A percentile compares a stretch with the other conserved stretches of the same genome.
phyloP scores from a whole-genome alignment of 257 asterid genomes.

The Rhazya stricta region DNA sequence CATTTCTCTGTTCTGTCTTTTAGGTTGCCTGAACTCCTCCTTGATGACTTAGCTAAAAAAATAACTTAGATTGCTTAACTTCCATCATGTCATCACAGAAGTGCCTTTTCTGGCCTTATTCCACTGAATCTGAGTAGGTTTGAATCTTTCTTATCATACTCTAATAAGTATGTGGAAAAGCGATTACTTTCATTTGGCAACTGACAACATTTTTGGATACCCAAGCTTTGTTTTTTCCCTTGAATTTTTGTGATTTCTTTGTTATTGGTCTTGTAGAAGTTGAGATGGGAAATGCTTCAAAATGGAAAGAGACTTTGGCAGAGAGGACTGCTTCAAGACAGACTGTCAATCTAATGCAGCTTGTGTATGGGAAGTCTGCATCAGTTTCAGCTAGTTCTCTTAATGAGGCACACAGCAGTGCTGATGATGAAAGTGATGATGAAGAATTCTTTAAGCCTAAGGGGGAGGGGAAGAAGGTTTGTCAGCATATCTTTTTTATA shows the following conservation, averaged over 20 bases:
- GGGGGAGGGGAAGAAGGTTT: conserved; percentile 84
- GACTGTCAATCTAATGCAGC: conserved; percentile 71
- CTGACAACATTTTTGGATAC: background rate
- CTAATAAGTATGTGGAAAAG: background rate
- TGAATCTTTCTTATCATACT: background rate
- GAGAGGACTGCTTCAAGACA: conserved; percentile 61
- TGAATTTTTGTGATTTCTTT: conserved; percentile 1
- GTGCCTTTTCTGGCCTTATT: background rate
- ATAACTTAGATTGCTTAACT: background rate
- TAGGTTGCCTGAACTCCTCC: background rate
- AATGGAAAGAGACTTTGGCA: conserved; percentile 77
- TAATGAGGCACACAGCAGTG: conserved; percentile 27
- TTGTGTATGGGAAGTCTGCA: conserved; percentile 70
- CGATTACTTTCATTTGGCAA: background rate
- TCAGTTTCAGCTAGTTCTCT: conserved; percentile 29
- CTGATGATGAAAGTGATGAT: conserved; percentile 64
- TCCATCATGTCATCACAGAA: background rate
- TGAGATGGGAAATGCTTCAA: conserved; percentile 64
- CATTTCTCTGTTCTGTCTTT: background rate
- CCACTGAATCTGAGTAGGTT: background rate
- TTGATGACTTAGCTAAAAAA: background rate
- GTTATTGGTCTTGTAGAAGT: conserved; percentile 37
- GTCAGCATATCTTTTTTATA: conserved; percentile 2
- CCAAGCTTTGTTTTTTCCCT: background rate
- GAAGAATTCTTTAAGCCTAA: conserved; percentile 79